phyloP scores from a whole-genome alignment of 2,329 filamentous ascomycete genomes.

The Curvularia sp. region DNA sequence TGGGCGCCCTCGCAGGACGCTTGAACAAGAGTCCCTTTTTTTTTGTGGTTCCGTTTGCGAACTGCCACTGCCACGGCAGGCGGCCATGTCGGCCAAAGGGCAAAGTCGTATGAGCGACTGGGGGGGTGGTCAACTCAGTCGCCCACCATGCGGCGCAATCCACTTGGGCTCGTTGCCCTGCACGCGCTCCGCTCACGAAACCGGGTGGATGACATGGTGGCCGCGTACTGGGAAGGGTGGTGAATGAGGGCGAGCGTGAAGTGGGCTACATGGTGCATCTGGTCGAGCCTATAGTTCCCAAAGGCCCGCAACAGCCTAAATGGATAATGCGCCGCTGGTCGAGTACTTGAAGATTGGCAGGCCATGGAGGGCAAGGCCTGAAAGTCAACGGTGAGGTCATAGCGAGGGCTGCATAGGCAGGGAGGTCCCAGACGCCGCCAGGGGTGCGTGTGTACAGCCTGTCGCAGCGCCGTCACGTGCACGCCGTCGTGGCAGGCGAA shows the following conservation, averaged over 20 bases:
- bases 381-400: slow-evolving; percentile 25
- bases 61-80: neutral
- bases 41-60: neutral
- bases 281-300: slow-evolving; percentile 27
- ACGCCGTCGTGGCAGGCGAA: slow-evolving; percentile 2
- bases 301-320: slow-evolving; percentile 40
- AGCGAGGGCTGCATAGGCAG: slow-evolving; percentile 21
- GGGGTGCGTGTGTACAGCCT: slow-evolving; percentile 4
- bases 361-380: slow-evolving; percentile 20
- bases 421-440: slow-evolving; percentile 18
- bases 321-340: slow-evolving; percentile 37
- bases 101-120: slow-evolving; percentile 4
- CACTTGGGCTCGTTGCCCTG: slow-evolving; percentile 16
- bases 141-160: slow-evolving; percentile 14
- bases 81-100: neutral
- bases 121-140: slow-evolving; percentile 1
- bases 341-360: slow-evolving; percentile 33
- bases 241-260: slow-evolving; percentile 16
- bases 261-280: slow-evolving; percentile 29
- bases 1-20: slow-evolving; percentile 15
- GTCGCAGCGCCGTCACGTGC: slow-evolving; percentile 25
- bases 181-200: slow-evolving; percentile 15
- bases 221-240: slow-evolving; percentile 13
- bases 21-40: neutral
- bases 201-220: slow-evolving; percentile 13